These are phyloP conservation scores for Aspergillus unguis DNA, from an alignment of 2,329 filamentous ascomycete genomes.

Conservation along the genomic window DNA sequence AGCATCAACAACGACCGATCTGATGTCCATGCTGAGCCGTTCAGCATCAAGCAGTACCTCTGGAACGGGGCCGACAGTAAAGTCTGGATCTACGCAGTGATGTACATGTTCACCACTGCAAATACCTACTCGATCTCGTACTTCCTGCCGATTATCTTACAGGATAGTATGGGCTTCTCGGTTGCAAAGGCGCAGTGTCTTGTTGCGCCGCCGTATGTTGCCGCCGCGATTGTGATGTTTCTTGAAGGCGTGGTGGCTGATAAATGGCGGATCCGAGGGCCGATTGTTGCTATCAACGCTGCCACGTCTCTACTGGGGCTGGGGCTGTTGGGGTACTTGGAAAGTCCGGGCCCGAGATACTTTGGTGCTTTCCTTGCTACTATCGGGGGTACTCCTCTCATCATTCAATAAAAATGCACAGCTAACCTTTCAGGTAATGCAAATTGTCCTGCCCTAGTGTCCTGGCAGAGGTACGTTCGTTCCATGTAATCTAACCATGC, in stretches of 20 bases:
- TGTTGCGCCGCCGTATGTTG: conserved; percentile 66
- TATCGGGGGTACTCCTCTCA: conserved; percentile 64
- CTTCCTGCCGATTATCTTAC: conserved; percentile 73
- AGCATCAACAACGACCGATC: conserved; percentile 53
- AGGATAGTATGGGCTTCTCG: conserved; percentile 60
- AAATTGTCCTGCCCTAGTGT: conserved; percentile 54
- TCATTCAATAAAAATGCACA: background rate
- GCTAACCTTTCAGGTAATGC: background rate
- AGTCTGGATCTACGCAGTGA: conserved; percentile 54
- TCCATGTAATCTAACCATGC: background rate
- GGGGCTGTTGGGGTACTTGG: conserved; percentile 65
- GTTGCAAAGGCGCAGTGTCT: conserved; percentile 66
- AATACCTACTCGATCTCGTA: conserved; percentile 75
- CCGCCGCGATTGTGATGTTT: conserved; percentile 51
- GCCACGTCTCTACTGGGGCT: conserved; percentile 63
- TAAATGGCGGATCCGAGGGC: conserved; percentile 61
- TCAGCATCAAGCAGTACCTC: conserved; percentile 49
- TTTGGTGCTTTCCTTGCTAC: conserved; percentile 70
- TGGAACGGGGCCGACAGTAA: conserved; percentile 49
- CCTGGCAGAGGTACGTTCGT: conserved; percentile 63
- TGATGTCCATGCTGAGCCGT: conserved; percentile 50
- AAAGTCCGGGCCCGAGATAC: conserved; percentile 57
- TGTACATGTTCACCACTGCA: conserved; percentile 59
- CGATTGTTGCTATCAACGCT: conserved; percentile 63
- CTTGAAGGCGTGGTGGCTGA: conserved; percentile 60